Percentiles rank a stretch among this genome's conserved stretches.
These are phyloP conservation scores for Stagonosporopsis cucurbitacearum DNA, from an alignment of 2,329 filamentous ascomycete species.

Conservation along the genomic window DNA sequence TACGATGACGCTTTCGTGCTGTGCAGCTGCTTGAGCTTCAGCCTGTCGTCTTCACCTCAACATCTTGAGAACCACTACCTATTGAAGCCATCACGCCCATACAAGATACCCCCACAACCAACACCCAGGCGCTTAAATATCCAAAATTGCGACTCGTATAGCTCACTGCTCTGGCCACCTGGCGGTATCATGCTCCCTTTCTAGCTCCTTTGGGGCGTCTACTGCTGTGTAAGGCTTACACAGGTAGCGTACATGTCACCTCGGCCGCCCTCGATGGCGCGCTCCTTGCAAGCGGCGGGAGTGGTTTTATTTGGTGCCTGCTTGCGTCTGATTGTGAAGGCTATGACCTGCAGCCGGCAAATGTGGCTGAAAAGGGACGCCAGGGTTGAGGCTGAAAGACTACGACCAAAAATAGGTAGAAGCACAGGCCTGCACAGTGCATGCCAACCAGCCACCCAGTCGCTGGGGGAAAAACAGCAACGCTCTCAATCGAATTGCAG, in stretches of 20 bases:
- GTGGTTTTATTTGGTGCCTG: neutral
- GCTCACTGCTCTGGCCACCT: conserved; percentile 4
- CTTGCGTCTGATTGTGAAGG: neutral
- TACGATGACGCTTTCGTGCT: conserved; percentile 1
- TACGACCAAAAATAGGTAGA: conserved; percentile 3
- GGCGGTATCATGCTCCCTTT: conserved; percentile 11
- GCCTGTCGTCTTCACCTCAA: neutral
- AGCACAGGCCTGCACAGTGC: neutral
- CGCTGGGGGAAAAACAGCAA: neutral
- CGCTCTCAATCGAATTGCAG: neutral
- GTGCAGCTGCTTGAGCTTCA: neutral
- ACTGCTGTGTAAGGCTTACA: conserved; percentile 16
- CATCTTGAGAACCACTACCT: neutral
- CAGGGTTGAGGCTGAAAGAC: neutral
- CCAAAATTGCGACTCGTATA: conserved; percentile 15
- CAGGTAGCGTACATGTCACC: neutral
- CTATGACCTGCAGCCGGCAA: conserved; percentile 1
- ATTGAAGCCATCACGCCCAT: neutral
- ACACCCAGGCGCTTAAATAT: conserved; percentile 1
- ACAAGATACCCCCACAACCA: neutral
- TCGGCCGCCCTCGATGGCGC: neutral
- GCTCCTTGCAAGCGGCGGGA: conserved; percentile 1
- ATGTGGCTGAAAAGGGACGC: conserved; percentile 8
- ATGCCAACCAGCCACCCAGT: conserved; percentile 8
- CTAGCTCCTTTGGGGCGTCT: conserved; percentile 2